Evolutionary conservation across 805 yeast species (phyloP).

Genomic region (Teunomyces aglyptinius): DNA sequence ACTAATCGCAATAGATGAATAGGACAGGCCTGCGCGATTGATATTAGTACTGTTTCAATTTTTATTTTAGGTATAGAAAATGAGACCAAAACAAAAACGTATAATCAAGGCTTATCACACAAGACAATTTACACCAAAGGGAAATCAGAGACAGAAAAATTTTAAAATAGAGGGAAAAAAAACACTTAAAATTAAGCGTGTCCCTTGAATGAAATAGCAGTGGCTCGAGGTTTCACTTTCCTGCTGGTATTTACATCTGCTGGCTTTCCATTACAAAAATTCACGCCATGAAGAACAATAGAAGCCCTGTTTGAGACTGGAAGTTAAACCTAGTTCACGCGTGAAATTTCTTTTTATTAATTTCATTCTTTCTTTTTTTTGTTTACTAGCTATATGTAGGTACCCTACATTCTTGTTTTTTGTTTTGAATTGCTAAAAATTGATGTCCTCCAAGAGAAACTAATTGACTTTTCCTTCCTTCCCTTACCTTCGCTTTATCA

Average conservation of each 20-base stretch:
- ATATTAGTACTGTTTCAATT: no score
- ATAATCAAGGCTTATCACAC: no score
- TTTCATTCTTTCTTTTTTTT: background rate
- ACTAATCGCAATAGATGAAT: no score
- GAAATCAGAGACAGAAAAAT: no score
- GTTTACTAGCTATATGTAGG: background rate
- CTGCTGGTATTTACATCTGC: no score
- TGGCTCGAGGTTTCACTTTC: background rate
- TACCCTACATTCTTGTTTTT: background rate
- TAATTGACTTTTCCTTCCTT: background rate
- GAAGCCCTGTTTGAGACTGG: background rate
- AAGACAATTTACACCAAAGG: no score
- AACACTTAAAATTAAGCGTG: no score
- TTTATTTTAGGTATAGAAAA: no score
- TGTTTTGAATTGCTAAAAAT: conserved; percentile 2
- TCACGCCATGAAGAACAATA: background rate
- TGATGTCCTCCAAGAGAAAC: background rate
- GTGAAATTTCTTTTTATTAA: background rate
- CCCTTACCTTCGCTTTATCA: background rate
- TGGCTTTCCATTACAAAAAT: background rate
- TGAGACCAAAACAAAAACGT: no score
- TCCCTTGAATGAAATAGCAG: background rate
- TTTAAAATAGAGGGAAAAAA: no score
- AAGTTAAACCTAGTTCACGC: background rate
- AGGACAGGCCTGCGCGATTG: no score